A percentile compares a stretch with the other conserved stretches of the same genome.
These are phyloP conservation scores for Scenedesmus sp. DNA, from an alignment of 163 green algal species.

Conservation along the genomic window DNA sequence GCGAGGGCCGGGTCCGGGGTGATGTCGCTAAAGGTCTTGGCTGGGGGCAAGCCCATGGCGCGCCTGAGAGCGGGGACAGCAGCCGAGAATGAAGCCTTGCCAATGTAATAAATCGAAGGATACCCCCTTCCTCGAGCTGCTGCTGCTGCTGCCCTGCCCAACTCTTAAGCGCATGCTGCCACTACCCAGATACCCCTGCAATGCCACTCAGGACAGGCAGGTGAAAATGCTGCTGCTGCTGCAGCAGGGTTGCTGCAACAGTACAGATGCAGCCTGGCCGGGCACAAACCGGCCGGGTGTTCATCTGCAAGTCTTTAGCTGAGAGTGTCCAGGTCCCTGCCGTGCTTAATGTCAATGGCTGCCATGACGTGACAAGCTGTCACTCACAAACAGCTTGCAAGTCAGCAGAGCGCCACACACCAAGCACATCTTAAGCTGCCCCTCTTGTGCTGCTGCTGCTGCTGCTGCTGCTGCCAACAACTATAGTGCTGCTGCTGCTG, in stretches of 20 bases:
- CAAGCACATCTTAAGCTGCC: too few relatives aligned
- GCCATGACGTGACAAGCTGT: too few relatives aligned
- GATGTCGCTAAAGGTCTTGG: constrained; percentile 46
- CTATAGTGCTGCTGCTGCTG: not conserved
- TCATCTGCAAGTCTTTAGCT: constrained; percentile 50
- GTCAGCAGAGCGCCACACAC: too few relatives aligned
- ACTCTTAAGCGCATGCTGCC: too few relatives aligned
- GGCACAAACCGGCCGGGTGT: too few relatives aligned
- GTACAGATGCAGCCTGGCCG: too few relatives aligned
- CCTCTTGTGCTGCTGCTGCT: not conserved
- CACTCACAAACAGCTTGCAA: too few relatives aligned
- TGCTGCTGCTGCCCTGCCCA: constrained; percentile 21
- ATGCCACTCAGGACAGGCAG: too few relatives aligned
- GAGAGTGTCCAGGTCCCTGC: constrained; percentile 54
- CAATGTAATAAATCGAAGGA: too few relatives aligned
- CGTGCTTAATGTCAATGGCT: constrained; percentile 56
- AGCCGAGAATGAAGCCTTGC: not conserved
- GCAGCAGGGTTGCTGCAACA: not conserved
- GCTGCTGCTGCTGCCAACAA: too few relatives aligned
- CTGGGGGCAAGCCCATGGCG: not conserved
- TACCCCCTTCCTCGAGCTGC: constrained; percentile 43
- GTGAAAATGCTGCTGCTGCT: too few relatives aligned
- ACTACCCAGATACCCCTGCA: too few relatives aligned
- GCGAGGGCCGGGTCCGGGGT: constrained; percentile 21
- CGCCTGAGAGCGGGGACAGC: not conserved